Percentiles rank a stretch among this genome's conserved stretches.
Conservation (phyloP, 2,329 filamentous ascomycete species). For the Capronia americana region DNA sequence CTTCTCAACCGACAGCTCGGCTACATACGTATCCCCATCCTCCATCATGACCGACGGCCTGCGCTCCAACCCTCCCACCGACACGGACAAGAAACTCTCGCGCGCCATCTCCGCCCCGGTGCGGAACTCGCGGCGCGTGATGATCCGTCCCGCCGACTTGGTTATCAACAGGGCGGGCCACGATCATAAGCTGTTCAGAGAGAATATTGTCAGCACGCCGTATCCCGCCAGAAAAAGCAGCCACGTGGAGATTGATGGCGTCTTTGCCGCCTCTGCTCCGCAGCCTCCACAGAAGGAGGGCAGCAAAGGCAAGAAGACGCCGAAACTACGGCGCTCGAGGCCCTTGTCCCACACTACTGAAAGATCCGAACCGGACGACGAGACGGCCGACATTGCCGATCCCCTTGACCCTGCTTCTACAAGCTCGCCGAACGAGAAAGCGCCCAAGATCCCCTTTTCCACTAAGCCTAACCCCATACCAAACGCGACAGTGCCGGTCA, state of each 20-base stretch:
- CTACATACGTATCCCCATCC: constrained; percentile 20
- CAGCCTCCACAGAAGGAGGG: not conserved
- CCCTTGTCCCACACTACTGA: constrained; percentile 22
- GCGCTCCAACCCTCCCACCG: constrained; percentile 34
- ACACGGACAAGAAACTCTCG: constrained; percentile 31
- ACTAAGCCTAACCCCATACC: constrained; percentile 17
- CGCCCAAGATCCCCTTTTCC: constrained; percentile 26
- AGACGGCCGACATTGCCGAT: not conserved
- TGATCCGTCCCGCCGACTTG: constrained; percentile 38
- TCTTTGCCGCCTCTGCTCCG: not conserved
- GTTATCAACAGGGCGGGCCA: constrained; percentile 30
- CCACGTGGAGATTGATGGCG: constrained; percentile 27
- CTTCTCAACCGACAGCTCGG: constrained; percentile 20
- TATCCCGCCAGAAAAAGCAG: constrained; percentile 37
- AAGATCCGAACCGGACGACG: constrained; percentile 14
- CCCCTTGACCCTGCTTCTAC: not conserved
- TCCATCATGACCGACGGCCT: constrained; percentile 33
- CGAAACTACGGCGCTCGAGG: constrained; percentile 14
- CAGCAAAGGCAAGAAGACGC: constrained; percentile 2
- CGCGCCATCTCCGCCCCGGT: constrained; percentile 38
- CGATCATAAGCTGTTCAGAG: constrained; percentile 35
- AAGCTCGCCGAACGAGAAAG: constrained; percentile 16
- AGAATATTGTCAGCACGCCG: constrained; percentile 39
- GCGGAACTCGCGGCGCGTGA: constrained; percentile 37
- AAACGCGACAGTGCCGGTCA: not conserved